phyloP scores from a whole-genome alignment of 225 moss, liverwort and hornwort species.

The Rhytidiadelphus loreus region DNA sequence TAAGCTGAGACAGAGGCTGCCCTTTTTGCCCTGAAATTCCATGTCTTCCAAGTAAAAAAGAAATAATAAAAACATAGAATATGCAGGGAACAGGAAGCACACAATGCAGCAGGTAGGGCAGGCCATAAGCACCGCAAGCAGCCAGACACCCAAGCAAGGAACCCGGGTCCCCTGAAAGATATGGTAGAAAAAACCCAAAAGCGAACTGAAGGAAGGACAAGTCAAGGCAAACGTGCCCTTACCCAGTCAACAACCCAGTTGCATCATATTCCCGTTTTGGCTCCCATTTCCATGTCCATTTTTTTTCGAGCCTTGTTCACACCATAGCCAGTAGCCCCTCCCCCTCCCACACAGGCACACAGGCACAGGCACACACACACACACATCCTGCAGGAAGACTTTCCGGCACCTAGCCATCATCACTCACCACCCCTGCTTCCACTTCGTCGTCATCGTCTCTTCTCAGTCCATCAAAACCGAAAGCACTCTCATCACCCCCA shows the following conservation, averaged over 20 bases:
- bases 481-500: background rate
- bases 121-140: too few relatives aligned
- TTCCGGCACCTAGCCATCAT: background rate
- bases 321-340: background rate
- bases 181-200: background rate
- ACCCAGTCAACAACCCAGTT: slow-evolving; percentile 19
- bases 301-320: background rate
- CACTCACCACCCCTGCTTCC: background rate
- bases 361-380: too few relatives aligned
- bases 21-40: background rate
- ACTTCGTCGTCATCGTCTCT: background rate
- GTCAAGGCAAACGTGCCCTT: slow-evolving; percentile 9
- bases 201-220: background rate
- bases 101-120: background rate
- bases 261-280: background rate
- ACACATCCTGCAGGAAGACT: background rate
- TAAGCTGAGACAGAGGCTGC: background rate
- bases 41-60: background rate
- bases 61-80: background rate
- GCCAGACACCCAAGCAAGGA: too few relatives aligned
- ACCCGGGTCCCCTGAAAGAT: background rate
- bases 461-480: background rate
- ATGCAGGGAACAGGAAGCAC: background rate
- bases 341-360: too few relatives aligned
- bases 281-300: background rate